These are phyloP conservation scores for Tanacetum coccineum DNA, from an alignment of 129 eudicot genomes.

Conservation along the genomic window DNA sequence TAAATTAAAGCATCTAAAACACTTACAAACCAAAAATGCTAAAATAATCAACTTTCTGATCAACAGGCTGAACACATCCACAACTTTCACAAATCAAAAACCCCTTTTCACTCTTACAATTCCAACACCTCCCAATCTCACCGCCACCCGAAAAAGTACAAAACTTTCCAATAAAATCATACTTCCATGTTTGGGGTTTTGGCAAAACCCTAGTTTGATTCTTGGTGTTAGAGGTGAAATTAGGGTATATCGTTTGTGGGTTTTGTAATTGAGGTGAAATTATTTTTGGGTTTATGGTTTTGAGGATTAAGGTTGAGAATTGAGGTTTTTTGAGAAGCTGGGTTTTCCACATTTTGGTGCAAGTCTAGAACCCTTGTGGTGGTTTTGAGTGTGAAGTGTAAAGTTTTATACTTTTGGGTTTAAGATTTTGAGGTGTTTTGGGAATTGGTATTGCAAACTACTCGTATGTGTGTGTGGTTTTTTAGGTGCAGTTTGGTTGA, in stretches of 20 bases:
- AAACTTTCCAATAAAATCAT: constrained; percentile 18
- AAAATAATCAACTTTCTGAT: constrained; percentile 67
- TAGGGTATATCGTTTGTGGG: not conserved
- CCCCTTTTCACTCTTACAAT: constrained; percentile 42
- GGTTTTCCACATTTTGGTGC: constrained; percentile 5
- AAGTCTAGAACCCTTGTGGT: not conserved
- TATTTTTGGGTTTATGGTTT: constrained; percentile 1
- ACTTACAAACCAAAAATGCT: constrained; percentile 73
- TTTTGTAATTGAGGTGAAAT: not conserved
- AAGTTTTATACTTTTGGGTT: no score
- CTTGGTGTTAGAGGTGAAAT: constrained; percentile 6
- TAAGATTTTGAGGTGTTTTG: no score
- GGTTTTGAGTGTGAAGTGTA: no score
- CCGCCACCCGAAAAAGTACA: constrained; percentile 27
- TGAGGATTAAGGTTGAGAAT: not conserved
- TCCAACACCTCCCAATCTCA: constrained; percentile 40
- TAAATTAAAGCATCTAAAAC: not conserved
- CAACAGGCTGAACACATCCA: constrained; percentile 70
- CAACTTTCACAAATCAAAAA: constrained; percentile 66
- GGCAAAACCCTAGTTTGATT: not conserved
- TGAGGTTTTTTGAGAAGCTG: not conserved
- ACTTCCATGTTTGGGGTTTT: constrained; percentile 1
- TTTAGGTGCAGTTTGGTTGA: no score
- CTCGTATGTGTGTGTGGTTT: no score
- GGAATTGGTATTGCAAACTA: no score